A percentile compares a stretch with the other conserved stretches of the same genome.
Conservation (phyloP, 108 stramenopile genomes). For the Bacterosira constricta region DNA sequence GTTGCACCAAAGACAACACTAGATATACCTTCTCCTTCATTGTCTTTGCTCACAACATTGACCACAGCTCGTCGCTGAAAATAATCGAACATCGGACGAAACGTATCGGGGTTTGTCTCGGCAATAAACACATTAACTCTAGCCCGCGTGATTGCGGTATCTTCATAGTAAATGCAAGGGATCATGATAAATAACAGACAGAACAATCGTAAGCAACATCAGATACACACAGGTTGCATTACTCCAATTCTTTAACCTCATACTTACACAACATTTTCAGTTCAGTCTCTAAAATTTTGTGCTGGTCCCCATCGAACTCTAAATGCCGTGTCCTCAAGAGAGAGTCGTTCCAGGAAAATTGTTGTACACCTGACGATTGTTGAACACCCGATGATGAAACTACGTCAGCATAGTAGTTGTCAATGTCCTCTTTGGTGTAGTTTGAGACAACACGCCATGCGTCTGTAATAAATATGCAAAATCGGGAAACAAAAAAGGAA, state of each 20-base stretch:
- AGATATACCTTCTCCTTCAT: slow-evolving; percentile 17
- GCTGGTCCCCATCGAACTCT: slow-evolving; percentile 24
- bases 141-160: slow-evolving; percentile 54
- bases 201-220: too few relatives aligned
- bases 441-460: slow-evolving; percentile 32
- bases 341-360: slow-evolving; percentile 37
- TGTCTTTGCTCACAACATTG: slow-evolving; percentile 34
- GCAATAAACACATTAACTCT: slow-evolving; percentile 46
- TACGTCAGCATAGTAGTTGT: slow-evolving; percentile 20
- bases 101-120: slow-evolving; percentile 24
- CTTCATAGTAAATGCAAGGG: neutral
- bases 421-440: slow-evolving; percentile 34
- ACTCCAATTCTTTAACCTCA: too few relatives aligned
- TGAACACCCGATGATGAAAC: slow-evolving; percentile 10
- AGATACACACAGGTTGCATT: too few relatives aligned
- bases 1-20: slow-evolving; percentile 42
- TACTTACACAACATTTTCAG: slow-evolving; percentile 35
- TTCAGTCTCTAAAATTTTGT: slow-evolving; percentile 49
- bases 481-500: too few relatives aligned
- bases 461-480: neutral
- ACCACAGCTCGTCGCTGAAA: slow-evolving; percentile 35
- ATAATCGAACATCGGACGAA: slow-evolving; percentile 52
- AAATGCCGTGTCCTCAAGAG: slow-evolving; percentile 25
- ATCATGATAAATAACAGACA: neutral
- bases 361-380: slow-evolving; percentile 25